A percentile compares a stretch with the other conserved stretches of the same genome.
Evolutionary conservation across 192 early-diverging fungal species (phyloP).

Genomic region (Allomyces macrogynus): DNA sequence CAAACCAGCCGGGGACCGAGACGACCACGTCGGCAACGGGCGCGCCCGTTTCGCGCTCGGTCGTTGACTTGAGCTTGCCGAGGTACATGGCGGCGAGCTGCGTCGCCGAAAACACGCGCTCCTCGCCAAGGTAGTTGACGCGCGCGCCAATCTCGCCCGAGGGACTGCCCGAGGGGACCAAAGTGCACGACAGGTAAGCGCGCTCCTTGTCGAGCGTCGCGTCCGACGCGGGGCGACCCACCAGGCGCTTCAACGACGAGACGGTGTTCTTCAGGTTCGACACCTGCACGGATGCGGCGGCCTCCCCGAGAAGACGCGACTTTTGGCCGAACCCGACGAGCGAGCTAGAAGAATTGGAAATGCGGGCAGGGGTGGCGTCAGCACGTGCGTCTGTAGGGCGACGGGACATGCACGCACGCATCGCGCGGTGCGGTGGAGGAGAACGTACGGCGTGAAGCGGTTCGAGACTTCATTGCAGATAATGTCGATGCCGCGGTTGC

Average conservation of each 20-base stretch:
- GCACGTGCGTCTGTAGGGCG: no score
- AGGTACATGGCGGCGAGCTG: conserved; percentile 91
- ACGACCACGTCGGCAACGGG: conserved; percentile 83
- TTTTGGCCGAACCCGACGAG: conserved; percentile 87
- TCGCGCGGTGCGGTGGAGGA: background rate
- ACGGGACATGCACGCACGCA: background rate
- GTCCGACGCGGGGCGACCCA: conserved; percentile 67
- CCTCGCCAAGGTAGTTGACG: conserved; percentile 63
- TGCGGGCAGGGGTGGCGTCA: background rate
- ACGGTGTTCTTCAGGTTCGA: conserved; percentile 97
- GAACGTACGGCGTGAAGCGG: conserved; percentile 56
- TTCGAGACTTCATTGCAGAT: conserved; percentile 93
- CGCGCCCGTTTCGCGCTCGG: conserved; percentile 57
- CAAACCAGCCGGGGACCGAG: conserved; percentile 86
- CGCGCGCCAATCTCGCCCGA: conserved; percentile 62
- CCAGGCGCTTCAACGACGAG: conserved; percentile 68
- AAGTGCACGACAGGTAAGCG: conserved; percentile 4
- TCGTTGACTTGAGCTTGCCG: conserved; percentile 75
- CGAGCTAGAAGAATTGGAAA: conserved; percentile 13
- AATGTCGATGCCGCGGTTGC: conserved; percentile 96
- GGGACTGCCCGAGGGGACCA: background rate
- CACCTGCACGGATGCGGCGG: conserved; percentile 85
- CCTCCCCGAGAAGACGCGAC: conserved; percentile 86
- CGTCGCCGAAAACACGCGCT: conserved; percentile 57
- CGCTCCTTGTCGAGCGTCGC: conserved; percentile 60